phyloP scores from a whole-genome alignment of 495 filamentous ascomycete species.

The Neurospora tetrasperma region DNA sequence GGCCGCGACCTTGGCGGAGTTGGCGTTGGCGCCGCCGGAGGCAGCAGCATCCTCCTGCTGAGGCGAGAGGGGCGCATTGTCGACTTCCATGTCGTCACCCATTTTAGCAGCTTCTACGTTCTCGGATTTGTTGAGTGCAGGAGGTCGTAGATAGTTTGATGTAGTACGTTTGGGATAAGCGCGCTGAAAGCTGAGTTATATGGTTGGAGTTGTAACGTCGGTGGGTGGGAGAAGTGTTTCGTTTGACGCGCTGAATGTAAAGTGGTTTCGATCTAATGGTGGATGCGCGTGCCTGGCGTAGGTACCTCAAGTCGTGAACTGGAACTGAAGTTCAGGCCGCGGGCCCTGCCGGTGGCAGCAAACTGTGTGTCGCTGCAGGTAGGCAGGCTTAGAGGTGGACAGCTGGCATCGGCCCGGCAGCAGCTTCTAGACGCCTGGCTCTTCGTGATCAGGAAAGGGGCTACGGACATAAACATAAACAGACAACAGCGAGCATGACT shows the following conservation, averaged over 20 bases:
- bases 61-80: slow-evolving; percentile 5
- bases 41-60: not conserved
- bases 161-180: not conserved
- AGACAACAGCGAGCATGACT: not conserved
- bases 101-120: not conserved
- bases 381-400: not conserved
- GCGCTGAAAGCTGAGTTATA: not conserved
- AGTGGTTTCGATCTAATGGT: not conserved
- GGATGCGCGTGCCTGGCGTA: not conserved
- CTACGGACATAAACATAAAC: not conserved
- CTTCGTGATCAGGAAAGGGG: not conserved
- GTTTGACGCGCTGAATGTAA: not conserved
- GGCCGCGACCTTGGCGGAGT: slow-evolving; percentile 43
- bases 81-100: slow-evolving; percentile 15
- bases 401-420: not conserved
- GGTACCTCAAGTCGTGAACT: not conserved
- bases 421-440: not conserved
- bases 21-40: slow-evolving; percentile 13
- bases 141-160: not conserved
- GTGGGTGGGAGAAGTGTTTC: not conserved
- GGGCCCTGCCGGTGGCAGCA: not conserved
- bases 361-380: not conserved
- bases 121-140: not conserved
- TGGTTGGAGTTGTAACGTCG: not conserved
- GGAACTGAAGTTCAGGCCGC: not conserved